Conservation (phyloP, 257 asterid species). For the Nicotiana sylvestris region DNA sequence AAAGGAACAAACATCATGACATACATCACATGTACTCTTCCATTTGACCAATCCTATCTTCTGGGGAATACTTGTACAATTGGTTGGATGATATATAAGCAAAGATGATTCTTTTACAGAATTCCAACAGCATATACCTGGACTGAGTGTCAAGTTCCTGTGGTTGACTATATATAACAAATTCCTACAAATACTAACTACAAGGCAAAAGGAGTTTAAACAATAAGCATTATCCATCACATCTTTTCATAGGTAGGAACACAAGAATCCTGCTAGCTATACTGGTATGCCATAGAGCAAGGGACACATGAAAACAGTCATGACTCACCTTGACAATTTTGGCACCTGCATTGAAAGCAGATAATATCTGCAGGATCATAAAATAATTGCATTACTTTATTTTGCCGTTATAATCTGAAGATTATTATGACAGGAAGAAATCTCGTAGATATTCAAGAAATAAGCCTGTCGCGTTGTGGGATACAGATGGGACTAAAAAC, state of each 20-base stretch:
- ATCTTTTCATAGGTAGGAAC: background rate
- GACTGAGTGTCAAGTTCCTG: background rate
- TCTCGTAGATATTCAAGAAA: background rate
- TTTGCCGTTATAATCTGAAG: background rate
- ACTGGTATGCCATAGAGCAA: background rate
- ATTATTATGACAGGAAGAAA: background rate
- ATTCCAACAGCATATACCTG: background rate
- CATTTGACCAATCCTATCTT: background rate
- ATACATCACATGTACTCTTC: background rate
- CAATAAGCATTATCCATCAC: background rate
- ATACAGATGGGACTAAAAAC: background rate
- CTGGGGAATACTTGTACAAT: background rate
- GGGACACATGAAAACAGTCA: background rate
- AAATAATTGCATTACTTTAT: conserved; percentile 12
- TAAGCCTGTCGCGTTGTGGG: background rate
- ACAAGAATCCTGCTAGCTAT: background rate
- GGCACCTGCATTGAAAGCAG: conserved; percentile 64
- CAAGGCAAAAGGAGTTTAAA: background rate
- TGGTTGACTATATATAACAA: background rate
- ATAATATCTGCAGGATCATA: conserved; percentile 51
- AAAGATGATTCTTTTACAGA: background rate
- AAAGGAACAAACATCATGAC: background rate
- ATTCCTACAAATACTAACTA: background rate
- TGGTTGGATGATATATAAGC: background rate
- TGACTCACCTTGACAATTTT: conserved; percentile 59